phyloP scores from a whole-genome alignment of 75 land plant species.

The Cryptomeria japonica region DNA sequence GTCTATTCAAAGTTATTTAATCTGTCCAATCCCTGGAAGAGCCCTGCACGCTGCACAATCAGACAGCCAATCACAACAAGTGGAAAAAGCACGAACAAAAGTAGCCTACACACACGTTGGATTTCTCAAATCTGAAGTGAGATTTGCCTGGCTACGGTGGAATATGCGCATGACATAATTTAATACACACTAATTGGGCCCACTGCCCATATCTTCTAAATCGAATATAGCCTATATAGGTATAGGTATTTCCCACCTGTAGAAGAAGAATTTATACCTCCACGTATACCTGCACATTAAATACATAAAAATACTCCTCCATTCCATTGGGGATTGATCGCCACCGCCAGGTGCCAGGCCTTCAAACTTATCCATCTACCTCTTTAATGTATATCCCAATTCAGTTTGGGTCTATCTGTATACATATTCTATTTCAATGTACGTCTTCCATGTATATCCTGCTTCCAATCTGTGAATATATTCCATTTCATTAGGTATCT shows the following conservation, averaged over 20 bases:
- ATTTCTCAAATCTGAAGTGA: neutral
- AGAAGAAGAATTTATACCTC: neutral
- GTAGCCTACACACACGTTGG: neutral
- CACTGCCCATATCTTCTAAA: neutral
- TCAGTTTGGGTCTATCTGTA: too few species aligned
- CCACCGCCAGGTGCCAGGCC: too few species aligned
- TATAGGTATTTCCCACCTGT: neutral
- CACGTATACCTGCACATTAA: neutral
- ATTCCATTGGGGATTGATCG: too few species aligned
- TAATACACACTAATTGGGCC: neutral
- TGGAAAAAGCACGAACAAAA: too few species aligned
- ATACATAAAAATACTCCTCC: neutral
- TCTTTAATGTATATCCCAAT: neutral
- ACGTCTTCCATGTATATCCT: too few species aligned
- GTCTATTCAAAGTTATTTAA: too few species aligned
- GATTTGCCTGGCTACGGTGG: neutral
- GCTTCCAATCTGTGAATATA: neutral
- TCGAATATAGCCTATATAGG: too few species aligned
- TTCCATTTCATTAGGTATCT: neutral
- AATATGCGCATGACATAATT: neutral
- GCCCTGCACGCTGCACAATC: too few species aligned
- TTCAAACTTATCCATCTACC: too few species aligned
- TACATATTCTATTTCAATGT: too few species aligned
- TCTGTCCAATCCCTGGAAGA: too few species aligned
- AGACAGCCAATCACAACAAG: too few species aligned